A percentile compares a stretch with the other conserved stretches of the same genome.
These are phyloP conservation scores for Lichtheimia hyalospora DNA, from an alignment of 371 early-diverging fungal species.

Conservation along the genomic window DNA sequence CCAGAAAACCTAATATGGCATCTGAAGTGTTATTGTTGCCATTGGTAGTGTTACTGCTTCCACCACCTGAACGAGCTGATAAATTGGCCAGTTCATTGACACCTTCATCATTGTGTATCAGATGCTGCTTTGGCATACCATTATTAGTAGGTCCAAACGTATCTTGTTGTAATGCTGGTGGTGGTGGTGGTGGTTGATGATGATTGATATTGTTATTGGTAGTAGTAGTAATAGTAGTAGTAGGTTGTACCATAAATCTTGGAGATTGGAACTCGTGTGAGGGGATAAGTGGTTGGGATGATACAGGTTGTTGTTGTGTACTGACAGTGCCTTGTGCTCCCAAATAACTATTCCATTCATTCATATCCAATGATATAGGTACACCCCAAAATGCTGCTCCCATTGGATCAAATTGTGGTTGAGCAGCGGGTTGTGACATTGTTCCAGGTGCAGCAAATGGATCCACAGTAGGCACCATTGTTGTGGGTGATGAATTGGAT, in stretches of 20 bases:
- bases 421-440: slow-evolving; percentile 20
- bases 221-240: background rate
- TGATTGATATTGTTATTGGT: background rate
- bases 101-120: slow-evolving; percentile 1
- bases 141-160: too few species aligned
- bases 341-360: slow-evolving; percentile 1
- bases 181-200: too few species aligned
- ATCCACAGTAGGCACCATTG: slow-evolving; percentile 26
- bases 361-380: slow-evolving; percentile 5
- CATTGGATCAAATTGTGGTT: background rate
- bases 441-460: slow-evolving; percentile 42
- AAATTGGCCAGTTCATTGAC: background rate
- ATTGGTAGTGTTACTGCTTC: background rate
- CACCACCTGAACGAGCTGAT: background rate
- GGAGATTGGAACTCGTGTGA: slow-evolving; percentile 11
- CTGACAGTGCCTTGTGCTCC: background rate
- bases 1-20: background rate
- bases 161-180: too few species aligned
- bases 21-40: background rate
- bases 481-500: background rate
- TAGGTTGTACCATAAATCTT: slow-evolving; percentile 10
- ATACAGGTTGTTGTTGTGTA: background rate
- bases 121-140: background rate
- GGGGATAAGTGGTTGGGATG: slow-evolving; percentile 14
- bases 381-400: slow-evolving; percentile 9